Base-by-base conservation (phyloP, 2,329 filamentous ascomycete species). In the Penicillium polonicum region DNA sequence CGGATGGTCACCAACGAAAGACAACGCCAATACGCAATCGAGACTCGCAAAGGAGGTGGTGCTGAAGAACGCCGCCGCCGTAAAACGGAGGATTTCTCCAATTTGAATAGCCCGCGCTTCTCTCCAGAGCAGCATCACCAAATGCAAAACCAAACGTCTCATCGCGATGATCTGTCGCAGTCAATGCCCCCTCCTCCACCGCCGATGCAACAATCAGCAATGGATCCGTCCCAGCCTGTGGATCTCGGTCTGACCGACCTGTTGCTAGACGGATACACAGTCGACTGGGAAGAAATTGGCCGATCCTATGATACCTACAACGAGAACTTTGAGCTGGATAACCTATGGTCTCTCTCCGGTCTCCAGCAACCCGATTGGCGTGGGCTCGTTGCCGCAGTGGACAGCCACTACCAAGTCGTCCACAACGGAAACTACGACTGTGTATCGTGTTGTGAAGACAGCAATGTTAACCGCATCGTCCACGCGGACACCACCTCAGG, bases 1-100 rank as follows among this genome's bases (percentile, higher is more conserved):
- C 75, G 83, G 25, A 84, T 85, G 82, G 82, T 85, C 13, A 85
- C 82, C 17, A 85, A 85, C 58, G 83, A 85, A 67, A 75, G 83
- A 25, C 83, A 85, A 65, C 74, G 83, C 38, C 76, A 82, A 65
- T 85, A 85, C 68, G 83, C 83, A 1, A 79, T 83, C 31, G 81
- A 83, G 67, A 82, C 80, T 1, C 76, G 83, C 41, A 84, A 82
- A 60, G 78, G 78, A 12, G 77, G 77, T 4, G 71, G 71, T 36
- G 27, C 65, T 1, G 73, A 75, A 6, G 78, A 78, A 55, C 71
- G 71, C 48, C 71, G 69, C 52, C 71, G 72, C 48, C 65, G 69
- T 33, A 74, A 72, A 59, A 75, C 72, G 6, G 70, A 73, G 13
- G 73, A 76, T 7, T 62, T 71, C 31, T 65, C 68, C 50, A 69